Evolutionary conservation across 73 alveolate genomes (phyloP).

Genomic region (Blepharisma stoltei): DNA sequence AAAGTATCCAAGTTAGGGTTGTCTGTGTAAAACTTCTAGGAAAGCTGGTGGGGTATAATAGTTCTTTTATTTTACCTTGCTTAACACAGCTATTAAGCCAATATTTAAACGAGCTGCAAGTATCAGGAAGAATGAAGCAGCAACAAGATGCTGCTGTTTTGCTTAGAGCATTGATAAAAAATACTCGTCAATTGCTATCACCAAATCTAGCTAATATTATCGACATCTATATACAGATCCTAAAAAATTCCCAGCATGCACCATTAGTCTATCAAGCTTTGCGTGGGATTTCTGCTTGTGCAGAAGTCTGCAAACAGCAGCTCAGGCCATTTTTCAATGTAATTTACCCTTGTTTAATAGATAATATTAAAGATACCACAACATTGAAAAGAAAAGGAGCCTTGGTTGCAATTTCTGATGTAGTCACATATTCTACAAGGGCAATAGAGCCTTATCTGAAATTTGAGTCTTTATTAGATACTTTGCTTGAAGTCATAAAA

Average conservation of each 20-base stretch:
- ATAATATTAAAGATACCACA: slow-evolving; percentile 56
- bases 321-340: slow-evolving; percentile 53
- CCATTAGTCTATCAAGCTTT: slow-evolving; percentile 51
- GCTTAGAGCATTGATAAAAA: slow-evolving; percentile 56
- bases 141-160: slow-evolving; percentile 59
- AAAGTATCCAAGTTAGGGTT: slow-evolving; percentile 55
- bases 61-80: slow-evolving; percentile 57
- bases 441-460: slow-evolving; percentile 64
- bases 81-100: slow-evolving; percentile 51
- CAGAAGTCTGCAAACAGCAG: slow-evolving; percentile 51
- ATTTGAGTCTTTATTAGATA: slow-evolving; percentile 50
- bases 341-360: slow-evolving; percentile 34
- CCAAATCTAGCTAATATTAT: slow-evolving; percentile 49
- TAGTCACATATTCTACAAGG: slow-evolving; percentile 55
- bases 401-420: slow-evolving; percentile 41
- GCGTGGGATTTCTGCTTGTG: slow-evolving; percentile 59
- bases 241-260: slow-evolving; percentile 45
- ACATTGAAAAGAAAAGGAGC: slow-evolving; percentile 60
- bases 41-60: slow-evolving; percentile 55
- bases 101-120: slow-evolving; percentile 48
- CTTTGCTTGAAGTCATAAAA: slow-evolving; percentile 41
- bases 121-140: slow-evolving; percentile 54
- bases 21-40: slow-evolving; percentile 55
- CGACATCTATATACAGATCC: slow-evolving; percentile 41
- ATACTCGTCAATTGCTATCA: slow-evolving; percentile 48